Percentiles rank a stretch among this genome's conserved stretches.
phyloP scores from a whole-genome alignment of 768 basidiomycete species.

The Gloeostereum incarnatum region DNA sequence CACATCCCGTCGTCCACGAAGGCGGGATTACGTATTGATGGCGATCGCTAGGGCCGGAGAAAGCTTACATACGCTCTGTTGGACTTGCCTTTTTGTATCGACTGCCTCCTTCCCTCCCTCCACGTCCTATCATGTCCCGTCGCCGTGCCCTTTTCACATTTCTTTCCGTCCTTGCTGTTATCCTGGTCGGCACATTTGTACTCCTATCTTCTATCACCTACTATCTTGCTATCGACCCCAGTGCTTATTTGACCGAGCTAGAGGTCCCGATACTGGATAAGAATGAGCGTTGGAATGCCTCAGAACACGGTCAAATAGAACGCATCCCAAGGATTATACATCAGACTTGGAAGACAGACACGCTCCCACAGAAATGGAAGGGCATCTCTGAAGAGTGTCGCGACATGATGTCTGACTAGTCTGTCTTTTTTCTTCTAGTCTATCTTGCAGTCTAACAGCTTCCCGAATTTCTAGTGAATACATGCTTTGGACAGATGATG shows the following conservation, averaged over 20 bases:
- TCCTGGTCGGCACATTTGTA: constrained; percentile 82
- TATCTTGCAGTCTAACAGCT: constrained; percentile 9
- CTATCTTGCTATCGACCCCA: constrained; percentile 73
- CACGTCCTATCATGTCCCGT: too few relatives aligned
- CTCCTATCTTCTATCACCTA: constrained; percentile 89
- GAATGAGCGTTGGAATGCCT: constrained; percentile 52
- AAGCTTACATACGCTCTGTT: too few relatives aligned
- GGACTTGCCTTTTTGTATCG: too few relatives aligned
- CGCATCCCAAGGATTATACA: constrained; percentile 89
- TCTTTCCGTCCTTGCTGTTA: constrained; percentile 50
- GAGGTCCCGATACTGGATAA: constrained; percentile 58
- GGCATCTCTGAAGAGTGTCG: constrained; percentile 75
- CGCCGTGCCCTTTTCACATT: constrained; percentile 33
- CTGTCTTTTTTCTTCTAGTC: constrained; percentile 26
- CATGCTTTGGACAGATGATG: constrained; percentile 94
- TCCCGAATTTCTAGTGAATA: constrained; percentile 59
- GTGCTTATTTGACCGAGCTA: constrained; percentile 71
- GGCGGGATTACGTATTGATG: too few relatives aligned
- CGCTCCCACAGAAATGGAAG: constrained; percentile 75
- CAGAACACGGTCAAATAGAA: constrained; percentile 54
- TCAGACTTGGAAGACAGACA: constrained; percentile 96
- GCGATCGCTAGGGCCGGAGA: too few relatives aligned
- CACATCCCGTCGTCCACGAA: too few relatives aligned
- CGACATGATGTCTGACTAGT: constrained; percentile 96
- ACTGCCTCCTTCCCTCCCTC: too few relatives aligned